phyloP scores from a whole-genome alignment of 2,329 filamentous ascomycete species.

The Tolypocladium ovalisporum region DNA sequence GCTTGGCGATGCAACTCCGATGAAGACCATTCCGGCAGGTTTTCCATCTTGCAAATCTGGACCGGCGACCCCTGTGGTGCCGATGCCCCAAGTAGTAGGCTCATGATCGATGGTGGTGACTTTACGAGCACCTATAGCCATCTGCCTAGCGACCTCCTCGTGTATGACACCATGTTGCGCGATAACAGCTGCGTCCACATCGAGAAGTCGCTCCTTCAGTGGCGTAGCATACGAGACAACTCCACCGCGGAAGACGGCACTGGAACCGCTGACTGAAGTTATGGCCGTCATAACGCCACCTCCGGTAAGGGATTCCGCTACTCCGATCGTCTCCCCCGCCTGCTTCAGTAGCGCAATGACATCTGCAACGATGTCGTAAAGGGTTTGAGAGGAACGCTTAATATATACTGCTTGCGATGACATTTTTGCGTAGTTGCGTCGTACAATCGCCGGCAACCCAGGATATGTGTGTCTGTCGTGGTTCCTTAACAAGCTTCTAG shows the following conservation, averaged over 20 bases:
- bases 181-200: not conserved
- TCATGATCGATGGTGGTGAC: not conserved
- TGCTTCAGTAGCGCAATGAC: not conserved
- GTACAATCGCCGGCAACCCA: no score
- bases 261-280: conserved; percentile 17
- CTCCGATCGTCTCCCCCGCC: conserved; percentile 13
- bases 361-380: not conserved
- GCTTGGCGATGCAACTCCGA: not conserved
- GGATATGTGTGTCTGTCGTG: no score
- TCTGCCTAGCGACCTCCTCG: not conserved
- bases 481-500: no score
- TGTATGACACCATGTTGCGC: not conserved
- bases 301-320: conserved; percentile 21
- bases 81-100: not conserved
- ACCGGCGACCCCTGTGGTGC: not conserved
- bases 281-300: conserved; percentile 19
- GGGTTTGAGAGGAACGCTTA: not conserved
- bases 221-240: conserved; percentile 20
- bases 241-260: conserved; percentile 19
- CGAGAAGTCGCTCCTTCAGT: conserved; percentile 17
- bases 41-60: not conserved
- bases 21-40: not conserved
- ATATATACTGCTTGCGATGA: not conserved
- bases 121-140: not conserved
- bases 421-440: not conserved